Percentiles rank a stretch among this genome's conserved stretches.
These are phyloP conservation scores for Calonectria pseudoturangicola DNA, from an alignment of 2,329 filamentous ascomycete genomes.

Conservation along the genomic window DNA sequence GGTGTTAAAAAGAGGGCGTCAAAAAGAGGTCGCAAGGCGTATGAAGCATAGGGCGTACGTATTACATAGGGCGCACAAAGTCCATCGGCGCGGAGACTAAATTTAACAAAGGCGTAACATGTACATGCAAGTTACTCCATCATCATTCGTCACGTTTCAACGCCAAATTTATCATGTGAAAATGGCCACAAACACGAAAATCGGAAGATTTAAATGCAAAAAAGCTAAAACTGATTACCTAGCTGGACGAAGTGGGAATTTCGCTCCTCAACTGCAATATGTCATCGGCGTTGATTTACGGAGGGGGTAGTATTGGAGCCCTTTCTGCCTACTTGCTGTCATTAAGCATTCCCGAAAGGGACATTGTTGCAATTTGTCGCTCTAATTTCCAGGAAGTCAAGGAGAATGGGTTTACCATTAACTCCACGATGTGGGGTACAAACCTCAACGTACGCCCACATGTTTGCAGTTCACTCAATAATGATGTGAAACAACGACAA, in stretches of 20 bases:
- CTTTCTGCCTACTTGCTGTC: slow-evolving; percentile 24
- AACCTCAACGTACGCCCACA: neutral
- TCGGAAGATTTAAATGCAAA: neutral
- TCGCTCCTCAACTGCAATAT: neutral
- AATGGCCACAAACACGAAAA: too few species aligned
- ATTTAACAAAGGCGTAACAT: too few species aligned
- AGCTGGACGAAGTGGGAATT: neutral
- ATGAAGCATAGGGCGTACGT: too few species aligned
- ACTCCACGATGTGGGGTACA: slow-evolving; percentile 12
- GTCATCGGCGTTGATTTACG: slow-evolving; percentile 14
- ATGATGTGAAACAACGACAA: neutral
- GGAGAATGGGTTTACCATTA: slow-evolving; percentile 7
- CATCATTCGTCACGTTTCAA: too few species aligned
- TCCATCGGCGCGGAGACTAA: too few species aligned
- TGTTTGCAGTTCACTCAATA: neutral
- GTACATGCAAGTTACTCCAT: too few species aligned
- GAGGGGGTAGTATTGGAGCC: slow-evolving; percentile 16
- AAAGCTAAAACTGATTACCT: neutral
- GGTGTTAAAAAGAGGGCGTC: too few species aligned
- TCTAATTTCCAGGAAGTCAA: slow-evolving; percentile 14
- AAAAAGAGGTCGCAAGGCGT: too few species aligned
- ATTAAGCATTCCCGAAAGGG: neutral
- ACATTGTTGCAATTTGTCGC: slow-evolving; percentile 22
- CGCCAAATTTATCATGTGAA: too few species aligned
- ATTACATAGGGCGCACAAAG: too few species aligned